These are phyloP conservation scores for Alternaria ventricosa DNA, from an alignment of 2,329 filamentous ascomycete genomes.

Conservation along the genomic window DNA sequence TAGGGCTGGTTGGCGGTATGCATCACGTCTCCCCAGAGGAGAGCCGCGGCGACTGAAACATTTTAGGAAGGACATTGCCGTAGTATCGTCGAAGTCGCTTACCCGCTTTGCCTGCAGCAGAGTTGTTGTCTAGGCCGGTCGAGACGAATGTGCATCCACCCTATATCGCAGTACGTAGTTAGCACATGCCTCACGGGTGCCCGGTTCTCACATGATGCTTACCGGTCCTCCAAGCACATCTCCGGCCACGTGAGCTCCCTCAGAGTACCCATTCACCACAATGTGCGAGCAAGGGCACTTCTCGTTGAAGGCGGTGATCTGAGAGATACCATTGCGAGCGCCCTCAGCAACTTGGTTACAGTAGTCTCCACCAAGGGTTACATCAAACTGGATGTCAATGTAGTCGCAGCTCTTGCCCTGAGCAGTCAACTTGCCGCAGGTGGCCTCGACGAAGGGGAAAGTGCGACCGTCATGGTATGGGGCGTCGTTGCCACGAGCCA, in stretches of 20 bases:
- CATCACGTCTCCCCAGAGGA: conserved; percentile 31
- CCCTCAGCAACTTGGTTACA: conserved; percentile 28
- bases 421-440: conserved; percentile 27
- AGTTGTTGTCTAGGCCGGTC: conserved; percentile 23
- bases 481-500: conserved; percentile 31
- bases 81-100: conserved; percentile 1
- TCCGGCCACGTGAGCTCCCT: conserved; percentile 66
- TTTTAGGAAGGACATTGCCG: background rate
- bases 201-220: background rate
- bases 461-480: conserved; percentile 30
- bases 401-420: conserved; percentile 31
- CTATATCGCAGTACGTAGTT: background rate
- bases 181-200: background rate
- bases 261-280: conserved; percentile 65
- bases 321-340: conserved; percentile 24
- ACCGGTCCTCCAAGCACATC: conserved; percentile 61
- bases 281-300: conserved; percentile 62
- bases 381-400: conserved; percentile 29
- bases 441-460: conserved; percentile 25
- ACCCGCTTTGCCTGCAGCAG: conserved; percentile 29
- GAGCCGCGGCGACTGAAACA: conserved; percentile 18
- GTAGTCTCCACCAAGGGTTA: conserved; percentile 20
- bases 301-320: conserved; percentile 61
- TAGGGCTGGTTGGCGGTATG: conserved; percentile 31
- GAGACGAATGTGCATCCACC: conserved; percentile 25